These are phyloP conservation scores for Ruellia speciosa DNA, from an alignment of 305 asterid genomes.

Conservation along the genomic window DNA sequence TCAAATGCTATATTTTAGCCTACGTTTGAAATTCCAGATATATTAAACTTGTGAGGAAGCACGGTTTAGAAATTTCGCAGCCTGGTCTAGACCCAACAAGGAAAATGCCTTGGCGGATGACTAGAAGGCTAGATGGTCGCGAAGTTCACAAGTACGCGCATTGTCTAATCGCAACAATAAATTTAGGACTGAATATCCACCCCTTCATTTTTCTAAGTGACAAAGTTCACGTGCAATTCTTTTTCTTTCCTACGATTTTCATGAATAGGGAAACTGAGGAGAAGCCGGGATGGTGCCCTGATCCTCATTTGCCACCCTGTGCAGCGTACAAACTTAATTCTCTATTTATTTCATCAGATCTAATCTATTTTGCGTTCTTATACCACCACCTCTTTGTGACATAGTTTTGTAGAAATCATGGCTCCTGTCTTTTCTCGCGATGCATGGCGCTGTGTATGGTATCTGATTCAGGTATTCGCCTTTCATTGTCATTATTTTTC, in stretches of 20 bases:
- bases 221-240: not conserved
- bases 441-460: slow-evolving; percentile 60
- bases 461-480: slow-evolving; percentile 34
- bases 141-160: slow-evolving; percentile 54
- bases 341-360: not conserved
- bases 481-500: not conserved
- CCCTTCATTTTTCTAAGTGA: not conserved
- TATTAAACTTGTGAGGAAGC: slow-evolving; percentile 45
- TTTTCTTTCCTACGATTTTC: slow-evolving; percentile 2
- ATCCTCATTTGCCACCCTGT: slow-evolving; percentile 36
- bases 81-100: slow-evolving; percentile 27
- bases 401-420: slow-evolving; percentile 92
- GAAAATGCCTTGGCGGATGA: slow-evolving; percentile 54
- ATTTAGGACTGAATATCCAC: not conserved
- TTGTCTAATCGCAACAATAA: not conserved
- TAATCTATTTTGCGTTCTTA: not conserved
- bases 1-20: slow-evolving; percentile 11
- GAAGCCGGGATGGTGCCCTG: slow-evolving; percentile 54
- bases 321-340: slow-evolving; percentile 18
- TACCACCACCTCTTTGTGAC: not conserved
- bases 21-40: slow-evolving; percentile 29
- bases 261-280: slow-evolving; percentile 37
- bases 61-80: slow-evolving; percentile 51
- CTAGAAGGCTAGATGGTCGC: slow-evolving; percentile 28
- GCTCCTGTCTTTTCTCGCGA: slow-evolving; percentile 52